Evolutionary conservation across 140 eudicot species (phyloP), one percentile per base, ranked within the genome.

Genomic region (Anethum foeniculum): DNA sequence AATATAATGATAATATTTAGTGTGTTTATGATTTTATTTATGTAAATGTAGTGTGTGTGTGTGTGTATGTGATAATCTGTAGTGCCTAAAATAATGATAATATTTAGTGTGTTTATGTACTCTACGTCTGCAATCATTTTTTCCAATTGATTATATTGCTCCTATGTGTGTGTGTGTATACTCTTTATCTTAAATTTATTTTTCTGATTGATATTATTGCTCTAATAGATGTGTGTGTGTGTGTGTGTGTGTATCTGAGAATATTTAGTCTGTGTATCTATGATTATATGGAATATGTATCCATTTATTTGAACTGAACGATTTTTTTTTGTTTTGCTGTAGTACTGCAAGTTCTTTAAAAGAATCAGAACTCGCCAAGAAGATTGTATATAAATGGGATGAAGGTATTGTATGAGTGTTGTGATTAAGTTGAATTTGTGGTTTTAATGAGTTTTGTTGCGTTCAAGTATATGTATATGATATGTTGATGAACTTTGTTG

Each of bases 331-430:
- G n/a, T 39, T 28, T 18, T 67, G n/a, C 64, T 74, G 36, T 83
- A 88, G 96, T 86, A 82, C 88, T 38, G 84, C 87, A 28, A 89
- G 86, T 67, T 80, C 96, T 19, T 74, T 79, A 60, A 90, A 91
- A 34, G 99, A 90, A 71, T 94, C 93, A 30, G 91, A 92, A 76
- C 94, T 94, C 12, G 97, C 96, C 49, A 86, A 91, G 39, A 88
- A 80, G 82, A 88, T 94, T 72, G 93, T 94, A 52, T 83, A 87
- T 83, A 80, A 85, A 38, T 94, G 99, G 99, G 97, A 92, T 19
- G 90, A 89, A 94, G 99, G 99, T 94, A 87, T 52, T 54, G 75
- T 34, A 27, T 18, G 25, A 48, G 25, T 47, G 27, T 13, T 75
- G 34, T 28, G 9, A 12, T 46, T 25, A 21, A 19, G n/a, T 13